Evolutionary conservation across 129 eudicot species (phyloP), one percentile per base, ranked within the genome.

Genomic region (Flaveria brownii): DNA sequence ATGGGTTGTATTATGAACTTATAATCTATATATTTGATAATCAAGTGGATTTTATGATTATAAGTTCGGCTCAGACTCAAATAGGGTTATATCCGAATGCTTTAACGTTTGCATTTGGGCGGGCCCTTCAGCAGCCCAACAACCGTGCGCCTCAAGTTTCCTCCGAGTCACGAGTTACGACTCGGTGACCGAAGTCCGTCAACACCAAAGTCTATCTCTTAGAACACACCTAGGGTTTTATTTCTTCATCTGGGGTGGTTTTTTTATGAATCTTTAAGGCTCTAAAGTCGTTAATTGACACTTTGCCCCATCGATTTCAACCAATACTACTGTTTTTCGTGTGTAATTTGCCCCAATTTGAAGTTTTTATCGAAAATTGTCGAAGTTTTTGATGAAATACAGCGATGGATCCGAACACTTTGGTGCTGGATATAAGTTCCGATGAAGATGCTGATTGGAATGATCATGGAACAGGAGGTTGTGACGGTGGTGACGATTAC

Each of bases 371-470:
- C 15, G 23, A 4, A 60, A 4, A 59, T 47, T 49, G 12, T 30
- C 55, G 7, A 20, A 59, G 46, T 20, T 55, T 46, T 82, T 78
- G 23, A 82, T 72, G 79, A 72, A 72, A 59, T 57, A 12, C 10
- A 45, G 82, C 18, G 69, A 87, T 87, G 96, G 90, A 84, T 82
- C 78, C 79, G 64, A 61, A 68, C 69, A 51, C 57, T 16, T 42
- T 78, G 17, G 80, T 86, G 18, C 60, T 91, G 52, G 93, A 91
- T 14, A 79, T 86, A 70, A 84, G 89, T 76, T 91, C 97, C 13
- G 97, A 91, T 78, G 93, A 91, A 59, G 97, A 88, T 15, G 87
- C 30, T 46, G 83, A 26, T 26, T 79, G 73, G 78, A 79, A 79
- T n/a, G 83, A 77, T 16, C 74, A 76, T 8, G 87, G 65, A 4